Evolutionary conservation across 371 early-diverging fungal species (phyloP), one percentile per base, ranked within the genome.

Genomic region (Lichtheimia hyalospora): DNA sequence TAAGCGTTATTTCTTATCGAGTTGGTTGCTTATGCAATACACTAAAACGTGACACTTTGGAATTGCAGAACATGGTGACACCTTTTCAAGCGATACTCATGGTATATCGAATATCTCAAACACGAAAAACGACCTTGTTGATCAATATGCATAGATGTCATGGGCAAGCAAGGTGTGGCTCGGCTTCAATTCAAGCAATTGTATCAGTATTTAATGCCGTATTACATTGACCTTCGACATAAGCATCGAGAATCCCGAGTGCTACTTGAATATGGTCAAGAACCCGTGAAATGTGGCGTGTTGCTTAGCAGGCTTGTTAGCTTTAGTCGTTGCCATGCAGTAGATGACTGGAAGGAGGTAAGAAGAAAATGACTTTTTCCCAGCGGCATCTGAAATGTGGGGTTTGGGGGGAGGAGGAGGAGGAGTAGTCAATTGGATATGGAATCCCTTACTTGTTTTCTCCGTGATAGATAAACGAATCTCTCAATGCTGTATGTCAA

Each of bases 191-290:
- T 93, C 66, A 85, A 79, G 63, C 70, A 72, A 44, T 70, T 88
- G 21, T 91, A 85, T 68, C 67, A 46, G 12, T 83, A 85, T 42
- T 70, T 93, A 0, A 58, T 74, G 58, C 91, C 89, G 12, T 92
- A 89, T 60, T 93, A 89, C 67, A 60, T 85, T 24, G 92, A 91
- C 63, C 85, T 93, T 57, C 74, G 86, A n/a, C 66, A 82, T 20
- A 64, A 68, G 1, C 75, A 86, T 48, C 83, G 84, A 51, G 89
- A 89, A 61, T 84, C 87, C 4, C 85, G 82, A 60, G 81, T 91
- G n/a, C 86, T 91, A 42, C 69, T 75, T 51, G 92, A 92, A 56
- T 86, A 69, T 70, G 83, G 85, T 51, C 71, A 77, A 39, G 82
- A 89, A 54, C 83, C 90, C 25, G 60, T 77, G 41, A 86, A 85